A percentile compares a stretch with the other conserved stretches of the same genome.
These are phyloP conservation scores for Royoungia palumana DNA, from an alignment of 768 basidiomycete species.

Conservation along the genomic window DNA sequence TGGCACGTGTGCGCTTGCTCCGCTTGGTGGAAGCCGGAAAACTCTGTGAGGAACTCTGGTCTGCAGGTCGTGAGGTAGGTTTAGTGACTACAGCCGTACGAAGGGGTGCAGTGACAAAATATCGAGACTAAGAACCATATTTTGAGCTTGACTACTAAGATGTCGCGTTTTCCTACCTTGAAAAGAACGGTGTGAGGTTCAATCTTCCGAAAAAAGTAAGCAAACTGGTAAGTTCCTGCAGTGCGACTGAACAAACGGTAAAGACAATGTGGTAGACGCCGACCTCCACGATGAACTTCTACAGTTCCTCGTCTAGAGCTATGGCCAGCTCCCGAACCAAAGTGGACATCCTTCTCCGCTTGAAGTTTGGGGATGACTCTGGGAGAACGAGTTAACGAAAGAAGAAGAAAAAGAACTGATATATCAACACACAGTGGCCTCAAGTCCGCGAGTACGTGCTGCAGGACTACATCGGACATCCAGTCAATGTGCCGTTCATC, in stretches of 20 bases:
- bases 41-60: conserved; percentile 13
- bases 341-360: conserved; percentile 49
- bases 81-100: conserved; percentile 18
- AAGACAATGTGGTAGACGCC: neutral
- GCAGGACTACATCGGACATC: conserved; percentile 84
- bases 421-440: conserved; percentile 54
- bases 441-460: conserved; percentile 77
- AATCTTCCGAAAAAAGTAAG: conserved; percentile 81
- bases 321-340: conserved; percentile 38
- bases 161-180: conserved; percentile 53
- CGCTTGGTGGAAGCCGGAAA: conserved; percentile 12
- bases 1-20: conserved; percentile 32
- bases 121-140: conserved; percentile 35
- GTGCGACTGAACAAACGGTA: conserved; percentile 2
- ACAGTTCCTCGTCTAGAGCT: conserved; percentile 65
- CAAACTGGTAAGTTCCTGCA: conserved; percentile 84
- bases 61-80: conserved; percentile 4
- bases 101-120: conserved; percentile 36
- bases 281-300: conserved; percentile 84
- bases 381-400: conserved; percentile 2
- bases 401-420: neutral
- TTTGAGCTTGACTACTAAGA: neutral
- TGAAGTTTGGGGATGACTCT: conserved; percentile 69
- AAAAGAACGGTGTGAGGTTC: conserved; percentile 79
- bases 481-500: conserved; percentile 85